These are phyloP conservation scores for Penicillium lividum DNA, from an alignment of 495 filamentous ascomycete species.

Conservation along the genomic window DNA sequence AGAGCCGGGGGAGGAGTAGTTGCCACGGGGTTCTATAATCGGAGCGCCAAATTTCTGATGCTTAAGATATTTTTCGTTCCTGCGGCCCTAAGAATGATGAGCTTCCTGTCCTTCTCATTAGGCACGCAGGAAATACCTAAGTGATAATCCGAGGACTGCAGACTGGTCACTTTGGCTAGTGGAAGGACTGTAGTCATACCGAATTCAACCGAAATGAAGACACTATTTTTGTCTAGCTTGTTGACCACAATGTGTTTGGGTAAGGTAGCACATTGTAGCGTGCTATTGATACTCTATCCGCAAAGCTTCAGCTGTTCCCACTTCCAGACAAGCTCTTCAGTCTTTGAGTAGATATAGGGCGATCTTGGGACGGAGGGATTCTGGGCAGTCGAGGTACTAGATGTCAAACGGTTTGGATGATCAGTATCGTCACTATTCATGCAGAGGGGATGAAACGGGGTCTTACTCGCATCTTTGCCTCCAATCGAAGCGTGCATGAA, in stretches of 20 bases:
- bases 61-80: neutral
- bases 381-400: neutral
- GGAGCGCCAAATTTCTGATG: constrained; percentile 3
- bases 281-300: constrained; percentile 7
- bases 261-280: neutral
- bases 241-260: neutral
- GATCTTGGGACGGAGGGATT: neutral
- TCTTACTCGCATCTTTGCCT: neutral
- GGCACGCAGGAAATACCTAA: constrained; percentile 1
- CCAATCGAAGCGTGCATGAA: neutral
- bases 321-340: constrained; percentile 17
- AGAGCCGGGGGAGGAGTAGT: neutral
- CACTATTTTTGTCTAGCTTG: constrained; percentile 5
- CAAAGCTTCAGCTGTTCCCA: constrained; percentile 17
- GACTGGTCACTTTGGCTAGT: constrained; percentile 3
- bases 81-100: constrained; percentile 6
- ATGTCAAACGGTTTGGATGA: neutral
- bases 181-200: neutral
- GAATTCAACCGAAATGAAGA: constrained; percentile 9
- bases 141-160: constrained; percentile 6
- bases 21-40: constrained; percentile 4
- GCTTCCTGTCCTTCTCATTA: constrained; percentile 7
- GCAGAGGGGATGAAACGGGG: neutral
- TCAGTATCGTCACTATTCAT: neutral
- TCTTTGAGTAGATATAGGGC: constrained; percentile 18